A percentile compares a stretch with the other conserved stretches of the same genome.
These are phyloP conservation scores for Oxyria digyna DNA, from an alignment of 148 eudicot genomes.

Conservation along the genomic window DNA sequence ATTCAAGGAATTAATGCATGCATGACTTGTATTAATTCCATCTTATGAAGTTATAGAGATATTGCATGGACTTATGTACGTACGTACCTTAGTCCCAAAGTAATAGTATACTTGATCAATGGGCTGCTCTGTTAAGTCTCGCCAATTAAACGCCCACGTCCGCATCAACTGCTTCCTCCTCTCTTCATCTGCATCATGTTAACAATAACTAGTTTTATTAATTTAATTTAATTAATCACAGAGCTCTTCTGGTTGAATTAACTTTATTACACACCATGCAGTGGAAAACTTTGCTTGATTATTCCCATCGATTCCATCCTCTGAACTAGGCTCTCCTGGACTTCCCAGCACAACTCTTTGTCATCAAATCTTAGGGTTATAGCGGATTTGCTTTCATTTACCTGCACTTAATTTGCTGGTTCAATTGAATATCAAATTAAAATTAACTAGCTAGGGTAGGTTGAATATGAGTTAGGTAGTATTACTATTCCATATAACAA, in stretches of 20 bases:
- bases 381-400: constrained; percentile 34
- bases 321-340: constrained; percentile 56
- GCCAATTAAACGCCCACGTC: constrained; percentile 78
- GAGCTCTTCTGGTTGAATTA: too few relatives aligned
- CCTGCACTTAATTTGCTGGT: constrained; percentile 33
- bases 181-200: constrained; percentile 40
- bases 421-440: neutral
- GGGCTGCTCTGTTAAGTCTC: constrained; percentile 72
- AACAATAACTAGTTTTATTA: too few relatives aligned
- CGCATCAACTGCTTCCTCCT: constrained; percentile 58
- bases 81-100: constrained; percentile 64
- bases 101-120: constrained; percentile 71
- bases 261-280: constrained; percentile 51
- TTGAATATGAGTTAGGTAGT: neutral
- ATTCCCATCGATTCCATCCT: constrained; percentile 45
- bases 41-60: too few relatives aligned
- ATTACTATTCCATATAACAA: constrained; percentile 64
- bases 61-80: neutral
- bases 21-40: too few relatives aligned
- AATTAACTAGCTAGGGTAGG: too few relatives aligned
- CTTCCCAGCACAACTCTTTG: constrained; percentile 44
- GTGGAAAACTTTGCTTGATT: constrained; percentile 59
- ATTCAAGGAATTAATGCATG: neutral
- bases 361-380: constrained; percentile 29
- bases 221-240: too few relatives aligned